Base-by-base conservation (phyloP, 345 rosid species). In the Salix suchowensis region DNA sequence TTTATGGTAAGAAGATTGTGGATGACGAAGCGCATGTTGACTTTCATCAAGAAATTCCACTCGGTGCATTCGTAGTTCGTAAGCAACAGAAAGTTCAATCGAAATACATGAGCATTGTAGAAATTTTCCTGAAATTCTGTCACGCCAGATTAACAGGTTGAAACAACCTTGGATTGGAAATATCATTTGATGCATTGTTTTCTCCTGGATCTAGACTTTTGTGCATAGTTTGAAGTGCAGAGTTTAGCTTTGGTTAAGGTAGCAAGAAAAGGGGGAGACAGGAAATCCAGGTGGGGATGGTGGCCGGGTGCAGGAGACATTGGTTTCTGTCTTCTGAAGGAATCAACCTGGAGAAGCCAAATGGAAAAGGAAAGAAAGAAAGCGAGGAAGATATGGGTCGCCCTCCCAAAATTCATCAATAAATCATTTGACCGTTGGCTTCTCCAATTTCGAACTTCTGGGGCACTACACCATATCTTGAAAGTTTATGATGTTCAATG, bases 211-310 rank as follows among this genome's bases (percentile, higher is more conserved):
- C 9, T 23, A 10, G 23, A 7, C 14, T 23, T n/a, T 55, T 10
- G 14, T 4, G 23, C 64, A 26, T 58, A 10, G 26, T 58, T 9
- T 23, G 64, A 23, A 58, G 64, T 23, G 64, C 64, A 58, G 23
- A 3, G 14, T 58, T 58, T 23, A 58, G 64, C 64, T 23, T 10
- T 58, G 64, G 14, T 58, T n/a, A n/a, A n/a, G 64, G 64, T 23
- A n/a, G 1, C 64, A 58, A 58, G 64, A n/a, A 58, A 58, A 58
- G 52, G 18, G n/a, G 78, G 80, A 32, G 78, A 70, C 81, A 77
- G 54, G 48, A 81, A 74, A 81, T 81, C 78, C 75, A 77, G 74
- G 76, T 74, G 84, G 76, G 80, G 77, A 72, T 36, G 69, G 80
- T 14, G 28, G 44, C 3, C 3, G 60, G 61, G 24, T 54, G 64